Evolutionary conservation across 2,329 filamentous ascomycete species (phyloP).

Genomic region (Pseudogymnoascus sp.): DNA sequence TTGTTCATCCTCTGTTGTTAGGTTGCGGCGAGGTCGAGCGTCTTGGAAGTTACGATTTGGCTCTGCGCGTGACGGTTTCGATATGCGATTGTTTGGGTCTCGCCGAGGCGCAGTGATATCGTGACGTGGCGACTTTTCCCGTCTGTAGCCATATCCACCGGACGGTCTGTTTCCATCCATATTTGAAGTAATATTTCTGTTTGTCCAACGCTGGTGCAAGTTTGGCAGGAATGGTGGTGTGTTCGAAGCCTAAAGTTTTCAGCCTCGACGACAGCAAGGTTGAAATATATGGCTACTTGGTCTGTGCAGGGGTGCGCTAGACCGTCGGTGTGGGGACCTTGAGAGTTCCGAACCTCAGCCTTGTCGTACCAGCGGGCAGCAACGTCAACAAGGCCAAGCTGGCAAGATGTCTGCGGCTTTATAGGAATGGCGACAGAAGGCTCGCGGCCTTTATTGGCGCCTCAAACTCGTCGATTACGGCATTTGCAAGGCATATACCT

Average conservation of each 20-base stretch:
- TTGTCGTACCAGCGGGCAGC: neutral
- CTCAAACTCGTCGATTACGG: constrained; percentile 78
- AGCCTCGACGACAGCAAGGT: constrained; percentile 6
- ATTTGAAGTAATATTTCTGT: constrained; percentile 6
- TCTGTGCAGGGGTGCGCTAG: constrained; percentile 3
- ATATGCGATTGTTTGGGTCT: constrained; percentile 49
- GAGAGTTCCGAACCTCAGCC: constrained; percentile 7
- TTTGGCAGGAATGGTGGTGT: constrained; percentile 4
- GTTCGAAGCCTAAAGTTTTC: neutral
- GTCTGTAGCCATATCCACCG: constrained; percentile 13
- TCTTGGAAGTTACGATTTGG: constrained; percentile 23
- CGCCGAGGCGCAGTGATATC: constrained; percentile 49
- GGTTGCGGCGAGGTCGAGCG: constrained; percentile 23
- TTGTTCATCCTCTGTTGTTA: constrained; percentile 56
- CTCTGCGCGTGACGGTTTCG: constrained; percentile 37
- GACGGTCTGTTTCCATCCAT: neutral
- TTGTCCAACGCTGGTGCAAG: neutral
- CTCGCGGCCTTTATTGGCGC: constrained; percentile 43
- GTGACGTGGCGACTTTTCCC: constrained; percentile 33
- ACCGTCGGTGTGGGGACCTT: neutral
- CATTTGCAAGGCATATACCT: constrained; percentile 82
- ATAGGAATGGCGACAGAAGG: constrained; percentile 25
- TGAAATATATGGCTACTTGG: constrained; percentile 3
- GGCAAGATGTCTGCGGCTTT: neutral
- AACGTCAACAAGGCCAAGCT: constrained; percentile 5